A percentile compares a stretch with the other conserved stretches of the same genome.
These are phyloP conservation scores for Hyphopichia khmerensis DNA, from an alignment of 1,139 yeast genomes.

Conservation along the genomic window DNA sequence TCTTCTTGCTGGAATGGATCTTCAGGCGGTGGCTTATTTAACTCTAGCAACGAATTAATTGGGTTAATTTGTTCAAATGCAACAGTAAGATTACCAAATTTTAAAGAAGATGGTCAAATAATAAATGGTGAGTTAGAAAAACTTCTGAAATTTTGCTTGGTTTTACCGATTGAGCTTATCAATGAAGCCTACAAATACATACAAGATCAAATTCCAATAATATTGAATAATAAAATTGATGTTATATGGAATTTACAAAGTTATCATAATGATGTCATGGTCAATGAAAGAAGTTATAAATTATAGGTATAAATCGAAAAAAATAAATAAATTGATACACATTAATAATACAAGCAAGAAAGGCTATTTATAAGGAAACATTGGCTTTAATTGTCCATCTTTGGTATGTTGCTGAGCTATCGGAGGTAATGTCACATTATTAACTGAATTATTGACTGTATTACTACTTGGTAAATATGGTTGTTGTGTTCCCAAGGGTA, in stretches of 20 bases:
- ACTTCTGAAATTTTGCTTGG: constrained; percentile 24
- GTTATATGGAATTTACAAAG: constrained; percentile 25
- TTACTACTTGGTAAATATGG: neutral
- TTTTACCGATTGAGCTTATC: constrained; percentile 30
- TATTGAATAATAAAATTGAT: constrained; percentile 16
- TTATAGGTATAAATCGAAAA: constrained; percentile 5
- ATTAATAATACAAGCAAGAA: neutral
- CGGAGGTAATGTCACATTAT: constrained; percentile 2
- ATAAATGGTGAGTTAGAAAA: constrained; percentile 21
- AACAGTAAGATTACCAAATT: constrained; percentile 25
- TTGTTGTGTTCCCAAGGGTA: neutral
- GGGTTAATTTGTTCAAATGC: constrained; percentile 70
- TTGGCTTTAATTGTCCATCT: neutral
- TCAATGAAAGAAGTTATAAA: constrained; percentile 11
- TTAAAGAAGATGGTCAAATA: constrained; percentile 3
- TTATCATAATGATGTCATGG: constrained; percentile 20
- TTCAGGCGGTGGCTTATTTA: constrained; percentile 66
- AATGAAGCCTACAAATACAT: constrained; percentile 14
- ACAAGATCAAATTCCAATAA: constrained; percentile 2
- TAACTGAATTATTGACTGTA: neutral
- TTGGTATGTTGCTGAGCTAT: neutral
- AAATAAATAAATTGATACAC: neutral
- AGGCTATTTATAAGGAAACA: constrained; percentile 2
- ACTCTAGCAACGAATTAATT: constrained; percentile 31
- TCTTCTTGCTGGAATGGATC: constrained; percentile 79